Base-by-base conservation (phyloP, 352 stramenopile species). In the Globisporangium lucens region DNA sequence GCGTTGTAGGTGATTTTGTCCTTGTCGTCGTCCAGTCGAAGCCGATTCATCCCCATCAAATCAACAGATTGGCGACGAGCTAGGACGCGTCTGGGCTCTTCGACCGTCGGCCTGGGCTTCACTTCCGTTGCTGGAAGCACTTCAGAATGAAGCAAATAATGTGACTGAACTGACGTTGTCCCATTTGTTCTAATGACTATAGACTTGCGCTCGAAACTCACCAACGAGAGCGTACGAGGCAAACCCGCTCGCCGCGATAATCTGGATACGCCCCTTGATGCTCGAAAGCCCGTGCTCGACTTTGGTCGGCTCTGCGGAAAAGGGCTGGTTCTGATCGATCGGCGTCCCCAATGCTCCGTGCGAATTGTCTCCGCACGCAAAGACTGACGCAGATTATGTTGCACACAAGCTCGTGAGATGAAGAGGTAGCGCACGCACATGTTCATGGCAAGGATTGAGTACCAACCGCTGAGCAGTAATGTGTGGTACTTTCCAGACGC, bases 401-500 rank as follows among this genome's bases (percentile, higher is more conserved):
- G 1, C 24, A 35, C 22, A 72, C 63, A 30, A 56, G 1, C 13
- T 4, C 38, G 38, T 15, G 17, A 59, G 56, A 46, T 52, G 29
- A 15, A 51, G 46, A 49, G 15, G 22, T 62, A 61, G 7, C 41
- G 15, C 41, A n/a, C 13, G 15, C 41, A 49, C 7, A n/a, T 22
- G 15, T n/a, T 49, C 41, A 49, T 49, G 41, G 20, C 41, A 49
- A 49, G 41, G 41, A 17, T 22, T 59, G 58, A 33, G 27, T 33
- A 67, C 73, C 0, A 68, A 91, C 83, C 83, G 49, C 78, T 89
- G 12, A 92, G 73, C 61, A 94, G 76, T 12, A 94, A 66, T 3
- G 83, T 90, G 62, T 94, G 86, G 49, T 91, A 89, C 60, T 90
- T 89, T 15, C 86, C 83, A 0, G 83, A 94, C 8, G 81, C 72